Percentiles rank a stretch among this genome's conserved stretches.
These are phyloP conservation scores for Penicillium paradoxum DNA, from an alignment of 495 filamentous ascomycete species.

Conservation along the genomic window DNA sequence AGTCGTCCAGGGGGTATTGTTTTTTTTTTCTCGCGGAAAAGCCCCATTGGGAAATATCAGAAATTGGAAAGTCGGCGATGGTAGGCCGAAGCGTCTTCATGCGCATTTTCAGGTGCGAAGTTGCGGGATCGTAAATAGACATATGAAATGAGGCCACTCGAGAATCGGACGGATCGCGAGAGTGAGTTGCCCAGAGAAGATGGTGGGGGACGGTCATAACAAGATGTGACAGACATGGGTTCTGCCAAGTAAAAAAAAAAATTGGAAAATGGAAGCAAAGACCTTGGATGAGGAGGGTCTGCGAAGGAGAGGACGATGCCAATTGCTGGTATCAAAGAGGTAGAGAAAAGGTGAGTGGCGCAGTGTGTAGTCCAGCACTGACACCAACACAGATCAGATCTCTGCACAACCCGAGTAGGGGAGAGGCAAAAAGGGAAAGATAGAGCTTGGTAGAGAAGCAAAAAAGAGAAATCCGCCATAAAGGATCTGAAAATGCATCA, in stretches of 20 bases:
- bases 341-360: neutral
- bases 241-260: conserved; percentile 15
- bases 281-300: neutral
- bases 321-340: conserved; percentile 15
- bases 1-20: conserved; percentile 5
- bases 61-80: conserved; percentile 2
- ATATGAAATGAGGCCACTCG: conserved; percentile 26
- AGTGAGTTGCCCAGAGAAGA: conserved; percentile 7
- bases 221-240: neutral
- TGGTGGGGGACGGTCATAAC: conserved; percentile 16
- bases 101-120: conserved; percentile 9
- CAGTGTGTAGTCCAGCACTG: conserved; percentile 1
- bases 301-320: conserved; percentile 23
- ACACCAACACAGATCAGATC: neutral
- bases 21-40: neutral
- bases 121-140: conserved; percentile 23
- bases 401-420: neutral
- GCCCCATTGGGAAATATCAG: conserved; percentile 1
- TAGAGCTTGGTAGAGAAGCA: neutral
- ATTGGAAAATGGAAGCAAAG: conserved; percentile 6
- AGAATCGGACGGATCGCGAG: conserved; percentile 13
- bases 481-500: conserved; percentile 4
- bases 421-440: conserved; percentile 8
- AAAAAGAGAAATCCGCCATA: conserved; percentile 13
- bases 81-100: conserved; percentile 25